A percentile compares a stretch with the other conserved stretches of the same genome.
These are phyloP conservation scores for Mycena amicta DNA, from an alignment of 768 basidiomycete genomes.

Conservation along the genomic window DNA sequence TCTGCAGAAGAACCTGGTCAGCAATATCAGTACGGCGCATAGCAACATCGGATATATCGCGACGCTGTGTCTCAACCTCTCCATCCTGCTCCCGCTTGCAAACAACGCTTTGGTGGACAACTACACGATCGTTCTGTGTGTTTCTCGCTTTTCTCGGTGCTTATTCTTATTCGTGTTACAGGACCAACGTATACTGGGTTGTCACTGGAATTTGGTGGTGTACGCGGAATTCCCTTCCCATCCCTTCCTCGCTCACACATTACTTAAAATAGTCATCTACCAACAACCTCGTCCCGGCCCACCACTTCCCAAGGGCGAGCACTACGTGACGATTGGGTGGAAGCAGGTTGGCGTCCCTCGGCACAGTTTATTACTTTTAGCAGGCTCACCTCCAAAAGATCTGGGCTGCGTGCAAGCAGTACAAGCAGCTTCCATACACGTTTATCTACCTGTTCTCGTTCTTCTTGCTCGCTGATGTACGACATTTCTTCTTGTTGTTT, in stretches of 20 bases:
- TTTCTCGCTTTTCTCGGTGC: too few relatives aligned
- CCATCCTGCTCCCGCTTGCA: constrained; percentile 65
- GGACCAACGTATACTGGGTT: constrained; percentile 78
- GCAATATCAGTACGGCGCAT: constrained; percentile 84
- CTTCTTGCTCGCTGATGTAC: constrained; percentile 82
- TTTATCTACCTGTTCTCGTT: constrained; percentile 78
- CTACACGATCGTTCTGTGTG: constrained; percentile 71
- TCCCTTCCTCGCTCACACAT: background rate
- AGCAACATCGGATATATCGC: constrained; percentile 77
- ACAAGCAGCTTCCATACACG: constrained; percentile 77
- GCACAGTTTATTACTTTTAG: too few relatives aligned
- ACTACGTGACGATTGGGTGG: constrained; percentile 83
- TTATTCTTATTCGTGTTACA: too few relatives aligned
- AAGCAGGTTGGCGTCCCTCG: too few relatives aligned
- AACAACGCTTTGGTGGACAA: constrained; percentile 69
- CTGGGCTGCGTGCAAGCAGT: constrained; percentile 74
- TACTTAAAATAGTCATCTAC: constrained; percentile 61
- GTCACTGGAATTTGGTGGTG: constrained; percentile 88
- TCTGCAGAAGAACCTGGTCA: constrained; percentile 81
- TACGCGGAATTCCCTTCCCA: constrained; percentile 38
- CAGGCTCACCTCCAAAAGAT: too few relatives aligned
- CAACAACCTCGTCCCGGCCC: constrained; percentile 87
- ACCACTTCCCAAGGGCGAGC: constrained; percentile 72
- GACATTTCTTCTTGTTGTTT: constrained; percentile 34
- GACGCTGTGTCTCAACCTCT: constrained; percentile 66